These are phyloP conservation scores for Aphanocladium album DNA, from an alignment of 2,329 filamentous ascomycete species.

Conservation along the genomic window DNA sequence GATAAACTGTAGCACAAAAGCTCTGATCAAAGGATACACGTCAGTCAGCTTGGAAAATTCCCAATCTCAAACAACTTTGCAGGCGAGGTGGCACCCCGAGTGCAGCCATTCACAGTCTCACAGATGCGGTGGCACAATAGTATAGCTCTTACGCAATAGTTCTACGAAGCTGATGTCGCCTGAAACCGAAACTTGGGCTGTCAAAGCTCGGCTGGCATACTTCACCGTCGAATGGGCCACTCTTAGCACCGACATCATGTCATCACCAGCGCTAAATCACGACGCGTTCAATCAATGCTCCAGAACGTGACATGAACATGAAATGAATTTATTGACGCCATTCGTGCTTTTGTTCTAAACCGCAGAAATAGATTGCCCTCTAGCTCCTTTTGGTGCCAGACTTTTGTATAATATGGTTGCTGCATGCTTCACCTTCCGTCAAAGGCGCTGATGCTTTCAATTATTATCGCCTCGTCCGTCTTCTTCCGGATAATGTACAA, in stretches of 20 bases:
- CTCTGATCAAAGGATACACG: neutral
- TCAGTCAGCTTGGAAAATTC: too few species aligned
- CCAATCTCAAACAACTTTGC: neutral
- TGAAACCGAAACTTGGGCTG: too few species aligned
- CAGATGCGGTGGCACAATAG: neutral
- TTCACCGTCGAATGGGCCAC: too few species aligned
- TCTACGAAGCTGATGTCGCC: neutral
- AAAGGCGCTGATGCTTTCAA: neutral
- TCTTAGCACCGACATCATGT: too few species aligned
- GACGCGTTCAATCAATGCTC: too few species aligned
- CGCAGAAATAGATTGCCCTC: neutral
- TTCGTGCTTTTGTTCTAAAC: neutral
- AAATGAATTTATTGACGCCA: slow-evolving; percentile 3
- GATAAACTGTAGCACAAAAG: too few species aligned
- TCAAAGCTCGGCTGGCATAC: too few species aligned
- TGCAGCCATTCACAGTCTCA: neutral
- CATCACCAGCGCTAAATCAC: too few species aligned
- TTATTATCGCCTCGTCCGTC: neutral
- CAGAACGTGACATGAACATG: neutral
- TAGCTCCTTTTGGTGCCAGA: neutral
- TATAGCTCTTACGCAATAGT: neutral
- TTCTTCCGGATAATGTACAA: slow-evolving; percentile 4
- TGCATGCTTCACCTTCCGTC: neutral
- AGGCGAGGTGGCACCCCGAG: neutral
- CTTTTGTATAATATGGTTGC: neutral